These are phyloP conservation scores for Naganishia cerealis DNA, from an alignment of 1,284 basidiomycete genomes.

Conservation along the genomic window DNA sequence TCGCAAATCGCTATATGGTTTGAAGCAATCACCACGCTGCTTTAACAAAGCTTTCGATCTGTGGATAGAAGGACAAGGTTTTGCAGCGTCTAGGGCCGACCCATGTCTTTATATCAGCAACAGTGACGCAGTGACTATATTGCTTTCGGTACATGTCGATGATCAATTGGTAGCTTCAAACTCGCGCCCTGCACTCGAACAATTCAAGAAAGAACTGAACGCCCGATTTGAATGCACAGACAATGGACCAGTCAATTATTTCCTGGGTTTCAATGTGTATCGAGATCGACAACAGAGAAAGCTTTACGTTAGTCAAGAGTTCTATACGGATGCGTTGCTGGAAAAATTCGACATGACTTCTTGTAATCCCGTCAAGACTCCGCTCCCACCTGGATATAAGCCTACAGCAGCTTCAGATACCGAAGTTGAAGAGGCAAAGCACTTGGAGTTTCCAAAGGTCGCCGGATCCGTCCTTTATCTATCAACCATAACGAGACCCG, in stretches of 20 bases:
- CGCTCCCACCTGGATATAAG: conserved; percentile 31
- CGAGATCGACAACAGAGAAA: conserved; percentile 8
- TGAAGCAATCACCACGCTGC: conserved; percentile 39
- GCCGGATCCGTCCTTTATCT: conserved; percentile 35
- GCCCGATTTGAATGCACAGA: too few species aligned
- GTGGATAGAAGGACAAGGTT: conserved; percentile 30
- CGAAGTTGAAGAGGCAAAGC: conserved; percentile 7
- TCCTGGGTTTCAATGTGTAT: conserved; percentile 30
- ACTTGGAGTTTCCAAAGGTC: conserved; percentile 14
- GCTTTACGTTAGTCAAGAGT: conserved; percentile 24
- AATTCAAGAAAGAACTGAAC: conserved; percentile 1
- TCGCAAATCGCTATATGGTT: conserved; percentile 39
- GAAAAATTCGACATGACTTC: not conserved
- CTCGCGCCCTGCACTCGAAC: not conserved
- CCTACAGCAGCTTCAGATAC: conserved; percentile 27
- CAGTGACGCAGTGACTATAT: not conserved
- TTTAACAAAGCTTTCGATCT: conserved; percentile 52
- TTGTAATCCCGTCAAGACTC: conserved; percentile 17
- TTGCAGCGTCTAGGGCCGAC: conserved; percentile 8
- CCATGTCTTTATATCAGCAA: not conserved
- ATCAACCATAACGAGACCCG: conserved; percentile 37
- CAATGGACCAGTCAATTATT: too few species aligned
- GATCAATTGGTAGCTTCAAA: conserved; percentile 11
- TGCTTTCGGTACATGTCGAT: conserved; percentile 29
- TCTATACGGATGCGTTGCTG: conserved; percentile 29